Conservation (phyloP, 805 yeast genomes). For the Saturnispora serradocipensis region DNA sequence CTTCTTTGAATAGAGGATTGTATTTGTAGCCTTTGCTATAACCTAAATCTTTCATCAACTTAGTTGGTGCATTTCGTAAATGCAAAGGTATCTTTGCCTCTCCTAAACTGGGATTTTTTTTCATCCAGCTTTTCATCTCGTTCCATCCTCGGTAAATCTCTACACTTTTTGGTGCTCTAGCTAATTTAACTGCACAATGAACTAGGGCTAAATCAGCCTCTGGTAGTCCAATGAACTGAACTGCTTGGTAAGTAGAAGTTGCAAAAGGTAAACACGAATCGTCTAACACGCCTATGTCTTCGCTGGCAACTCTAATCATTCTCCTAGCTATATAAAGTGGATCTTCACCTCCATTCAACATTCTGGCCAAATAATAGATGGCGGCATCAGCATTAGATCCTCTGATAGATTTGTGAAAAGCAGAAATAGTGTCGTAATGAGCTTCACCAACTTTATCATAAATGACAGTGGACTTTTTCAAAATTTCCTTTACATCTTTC, state of each 20-base stretch:
- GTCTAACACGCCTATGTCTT: constrained; percentile 84
- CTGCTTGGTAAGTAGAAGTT: constrained; percentile 74
- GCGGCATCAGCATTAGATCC: constrained; percentile 91
- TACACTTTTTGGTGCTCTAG: constrained; percentile 78
- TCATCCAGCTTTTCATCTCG: constrained; percentile 49
- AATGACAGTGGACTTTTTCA: constrained; percentile 45
- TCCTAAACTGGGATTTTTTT: constrained; percentile 49
- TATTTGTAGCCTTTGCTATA: constrained; percentile 82
- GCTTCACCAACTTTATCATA: constrained; percentile 86
- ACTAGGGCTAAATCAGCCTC: constrained; percentile 86
- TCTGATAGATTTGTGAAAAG: constrained; percentile 86
- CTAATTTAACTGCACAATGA: constrained; percentile 87
- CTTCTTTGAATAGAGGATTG: constrained; percentile 71
- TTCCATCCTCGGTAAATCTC: constrained; percentile 77
- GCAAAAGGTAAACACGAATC: constrained; percentile 81
- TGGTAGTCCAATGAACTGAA: constrained; percentile 87
- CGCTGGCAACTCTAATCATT: constrained; percentile 91
- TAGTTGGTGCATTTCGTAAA: constrained; percentile 90
- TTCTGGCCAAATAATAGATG: constrained; percentile 72
- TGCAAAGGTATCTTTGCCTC: constrained; percentile 70
- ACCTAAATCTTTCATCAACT: constrained; percentile 80
- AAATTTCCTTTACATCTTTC: constrained; percentile 31
- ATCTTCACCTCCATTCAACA: constrained; percentile 92
- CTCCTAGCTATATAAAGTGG: constrained; percentile 84
- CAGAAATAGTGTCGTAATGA: constrained; percentile 92